Conservation (phyloP, 2,329 filamentous ascomycete genomes). For the Periconia macrospinosa region DNA sequence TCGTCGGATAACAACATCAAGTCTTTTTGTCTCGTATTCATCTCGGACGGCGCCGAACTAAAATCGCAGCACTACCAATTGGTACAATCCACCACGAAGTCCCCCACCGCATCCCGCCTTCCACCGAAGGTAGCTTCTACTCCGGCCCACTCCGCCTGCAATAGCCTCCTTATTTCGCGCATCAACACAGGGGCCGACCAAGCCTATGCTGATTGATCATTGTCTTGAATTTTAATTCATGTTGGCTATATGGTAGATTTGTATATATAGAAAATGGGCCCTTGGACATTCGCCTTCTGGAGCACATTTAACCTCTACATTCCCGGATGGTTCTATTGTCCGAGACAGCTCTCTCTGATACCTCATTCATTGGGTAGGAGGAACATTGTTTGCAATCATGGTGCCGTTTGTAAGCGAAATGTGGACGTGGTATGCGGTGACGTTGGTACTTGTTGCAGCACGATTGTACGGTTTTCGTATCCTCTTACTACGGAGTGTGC, state of each 20-base stretch:
- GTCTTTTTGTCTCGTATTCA: background rate
- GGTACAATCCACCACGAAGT: background rate
- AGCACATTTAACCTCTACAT: background rate
- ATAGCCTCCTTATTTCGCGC: background rate
- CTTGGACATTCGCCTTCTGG: background rate
- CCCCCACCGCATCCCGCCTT: background rate
- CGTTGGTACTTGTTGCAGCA: constrained; percentile 36
- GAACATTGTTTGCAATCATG: constrained; percentile 1
- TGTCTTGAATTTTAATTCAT: background rate
- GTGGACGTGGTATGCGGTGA: constrained; percentile 45
- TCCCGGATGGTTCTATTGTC: background rate
- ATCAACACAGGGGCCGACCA: background rate
- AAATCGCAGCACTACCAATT: background rate
- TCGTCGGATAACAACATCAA: background rate
- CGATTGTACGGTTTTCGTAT: constrained; percentile 35
- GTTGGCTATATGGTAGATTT: background rate
- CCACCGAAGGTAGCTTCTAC: background rate
- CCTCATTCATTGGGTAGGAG: background rate
- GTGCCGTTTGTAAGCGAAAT: constrained; percentile 36
- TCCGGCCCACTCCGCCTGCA: background rate
- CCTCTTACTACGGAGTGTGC: background rate
- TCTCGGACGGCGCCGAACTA: background rate
- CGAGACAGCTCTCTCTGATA: background rate
- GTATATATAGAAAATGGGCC: background rate
- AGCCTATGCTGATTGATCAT: background rate